phyloP scores from a whole-genome alignment of 805 yeast species.

The Kuraishia floccosa region DNA sequence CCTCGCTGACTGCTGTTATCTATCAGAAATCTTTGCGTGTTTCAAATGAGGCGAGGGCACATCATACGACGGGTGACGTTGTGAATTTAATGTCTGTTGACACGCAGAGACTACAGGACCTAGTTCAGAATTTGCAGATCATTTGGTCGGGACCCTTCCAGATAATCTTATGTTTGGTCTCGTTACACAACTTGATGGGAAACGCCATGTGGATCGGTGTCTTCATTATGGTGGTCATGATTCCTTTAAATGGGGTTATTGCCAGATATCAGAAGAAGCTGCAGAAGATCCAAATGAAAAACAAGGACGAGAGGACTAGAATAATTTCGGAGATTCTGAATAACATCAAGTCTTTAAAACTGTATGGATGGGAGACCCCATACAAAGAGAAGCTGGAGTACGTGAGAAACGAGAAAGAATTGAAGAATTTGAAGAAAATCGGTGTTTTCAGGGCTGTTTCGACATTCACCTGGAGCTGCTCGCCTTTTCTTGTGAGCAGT shows the following conservation, averaged over 20 bases:
- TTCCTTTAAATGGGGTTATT: constrained; percentile 67
- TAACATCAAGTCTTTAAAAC: constrained; percentile 84
- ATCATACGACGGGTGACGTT: constrained; percentile 81
- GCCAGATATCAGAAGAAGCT: constrained; percentile 58
- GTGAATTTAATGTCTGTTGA: constrained; percentile 94
- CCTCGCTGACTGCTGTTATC: constrained; percentile 55
- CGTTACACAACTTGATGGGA: constrained; percentile 66
- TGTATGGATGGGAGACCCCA: constrained; percentile 94
- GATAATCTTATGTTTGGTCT: constrained; percentile 60
- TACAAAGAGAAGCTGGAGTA: constrained; percentile 60
- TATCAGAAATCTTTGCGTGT: constrained; percentile 59
- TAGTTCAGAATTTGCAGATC: constrained; percentile 66
- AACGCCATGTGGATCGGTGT: constrained; percentile 97
- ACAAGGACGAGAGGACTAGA: constrained; percentile 88
- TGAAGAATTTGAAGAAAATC: constrained; percentile 62
- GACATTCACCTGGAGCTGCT: constrained; percentile 68
- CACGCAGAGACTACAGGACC: constrained; percentile 77
- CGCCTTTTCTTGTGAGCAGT: constrained; percentile 85
- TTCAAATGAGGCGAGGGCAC: constrained; percentile 60
- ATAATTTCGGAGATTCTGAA: constrained; percentile 79
- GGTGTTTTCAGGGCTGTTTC: constrained; percentile 63
- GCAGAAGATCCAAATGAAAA: constrained; percentile 80
- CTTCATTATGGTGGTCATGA: constrained; percentile 59
- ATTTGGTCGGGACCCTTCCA: constrained; percentile 95
- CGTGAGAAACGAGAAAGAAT: constrained; percentile 84